Base-by-base conservation (phyloP, 2,329 filamentous ascomycete species). In the Scorias spongiosa region DNA sequence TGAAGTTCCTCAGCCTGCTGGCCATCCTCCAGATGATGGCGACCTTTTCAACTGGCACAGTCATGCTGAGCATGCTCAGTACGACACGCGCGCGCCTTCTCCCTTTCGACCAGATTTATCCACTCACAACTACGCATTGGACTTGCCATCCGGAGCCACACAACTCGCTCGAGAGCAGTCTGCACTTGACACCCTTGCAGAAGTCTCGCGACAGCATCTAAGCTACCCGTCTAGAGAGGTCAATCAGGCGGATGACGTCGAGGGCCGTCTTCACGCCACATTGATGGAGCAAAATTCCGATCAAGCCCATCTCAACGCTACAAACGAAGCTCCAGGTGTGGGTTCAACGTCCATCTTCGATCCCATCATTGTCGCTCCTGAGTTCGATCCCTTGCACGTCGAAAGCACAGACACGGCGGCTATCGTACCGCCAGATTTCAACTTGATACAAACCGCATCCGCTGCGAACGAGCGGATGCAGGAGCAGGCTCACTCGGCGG, bases 161-260 rank as follows among this genome's bases (percentile, higher is more conserved):
- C 63, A 29, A 68, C 69, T 49, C 20, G 14, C 30, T 18, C 28
- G 20, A 32, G 43, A 78, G 51, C 85, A 86, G 71, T 86, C 84
- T 48, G 84, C 84, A 1, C 69, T 94, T 32, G 84, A 93, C 59
- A 87, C 87, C 5, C 70, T 94, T 17, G 87, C 87, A 29, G 87
- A 94, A 63, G 87, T 88, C 0, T 93, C 87, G 41, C 75, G 85
- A 42, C 84, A 84, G 76, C 66, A 67, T 49, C 52, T 91, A 46
- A 82, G 83, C 52, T 68, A 78, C 12, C 74, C 69, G 11, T 20
- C 14, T 20, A 2, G 38, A 12, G 14, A 40, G 12, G 38, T 5
- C 17, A 12, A 14, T 5, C 11, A 40, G 5, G 18, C 18, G 12
- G 11, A 11, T 12, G 38, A 28, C 14, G 38, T 28, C 12, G 38